These are phyloP conservation scores for Skeletonema marinoi DNA, from an alignment of 108 stramenopile species.

Conservation along the genomic window DNA sequence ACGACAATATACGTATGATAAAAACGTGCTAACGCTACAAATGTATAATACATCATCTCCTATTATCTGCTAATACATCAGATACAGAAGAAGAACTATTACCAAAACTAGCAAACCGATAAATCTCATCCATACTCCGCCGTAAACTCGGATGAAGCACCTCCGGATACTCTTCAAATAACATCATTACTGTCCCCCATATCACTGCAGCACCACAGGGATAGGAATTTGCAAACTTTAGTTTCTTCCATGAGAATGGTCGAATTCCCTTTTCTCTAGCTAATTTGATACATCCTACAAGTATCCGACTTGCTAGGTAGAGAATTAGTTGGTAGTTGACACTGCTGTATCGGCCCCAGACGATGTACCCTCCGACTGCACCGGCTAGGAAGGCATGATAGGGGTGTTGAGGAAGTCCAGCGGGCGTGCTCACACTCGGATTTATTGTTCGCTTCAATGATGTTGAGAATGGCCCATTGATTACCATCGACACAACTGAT, in stretches of 20 bases:
- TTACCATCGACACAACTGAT: slow-evolving; percentile 10
- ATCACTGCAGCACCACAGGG: slow-evolving; percentile 62
- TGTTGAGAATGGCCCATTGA: slow-evolving; percentile 58
- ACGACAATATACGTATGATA: not conserved
- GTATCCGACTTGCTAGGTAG: slow-evolving; percentile 80
- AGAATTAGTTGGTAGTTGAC: slow-evolving; percentile 83
- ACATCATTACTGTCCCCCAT: slow-evolving; percentile 83
- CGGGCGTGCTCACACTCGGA: slow-evolving; percentile 3
- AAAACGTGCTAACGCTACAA: not conserved
- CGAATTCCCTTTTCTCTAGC: slow-evolving; percentile 55
- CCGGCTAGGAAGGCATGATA: slow-evolving; percentile 85
- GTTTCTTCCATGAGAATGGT: slow-evolving; percentile 43
- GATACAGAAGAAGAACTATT: not conserved
- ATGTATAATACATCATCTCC: not conserved
- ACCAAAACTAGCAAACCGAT: slow-evolving; percentile 51
- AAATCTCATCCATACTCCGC: slow-evolving; percentile 89
- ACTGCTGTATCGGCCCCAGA: slow-evolving; percentile 80
- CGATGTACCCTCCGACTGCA: slow-evolving; percentile 75
- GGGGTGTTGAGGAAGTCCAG: slow-evolving; percentile 69
- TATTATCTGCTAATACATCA: not conserved
- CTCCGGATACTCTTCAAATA: slow-evolving; percentile 84
- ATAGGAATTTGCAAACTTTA: slow-evolving; percentile 50
- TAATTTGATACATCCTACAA: slow-evolving; percentile 60
- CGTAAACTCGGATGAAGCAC: slow-evolving; percentile 78
- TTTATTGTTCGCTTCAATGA: not conserved